phyloP scores from a whole-genome alignment of 257 asterid species.

The Ligustrum vulgare region DNA sequence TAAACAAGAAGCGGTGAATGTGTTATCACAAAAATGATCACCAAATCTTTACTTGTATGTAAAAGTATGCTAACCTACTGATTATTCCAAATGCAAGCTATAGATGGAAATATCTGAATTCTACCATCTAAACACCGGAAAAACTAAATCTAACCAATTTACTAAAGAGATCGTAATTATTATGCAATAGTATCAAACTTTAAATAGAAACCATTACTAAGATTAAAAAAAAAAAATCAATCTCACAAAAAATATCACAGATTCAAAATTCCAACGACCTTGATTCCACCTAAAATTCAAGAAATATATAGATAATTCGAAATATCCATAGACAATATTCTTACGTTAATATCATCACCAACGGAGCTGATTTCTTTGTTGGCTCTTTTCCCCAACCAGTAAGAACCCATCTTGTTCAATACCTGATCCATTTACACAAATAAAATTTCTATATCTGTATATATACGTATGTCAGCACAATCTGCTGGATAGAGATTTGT shows the following conservation, averaged over 20 bases:
- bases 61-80: background rate
- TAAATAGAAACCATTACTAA: background rate
- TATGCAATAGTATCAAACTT: background rate
- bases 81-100: background rate
- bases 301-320: background rate
- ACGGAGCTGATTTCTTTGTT: conserved; percentile 63
- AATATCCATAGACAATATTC: conserved; percentile 8
- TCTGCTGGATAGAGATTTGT: background rate
- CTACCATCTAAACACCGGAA: background rate
- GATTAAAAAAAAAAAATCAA: too few relatives aligned
- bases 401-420: conserved; percentile 74
- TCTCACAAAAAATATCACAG: too few relatives aligned
- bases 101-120: background rate
- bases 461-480: background rate
- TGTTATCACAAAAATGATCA: background rate
- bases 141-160: background rate
- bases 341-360: conserved; percentile 77
- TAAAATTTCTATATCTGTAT: background rate
- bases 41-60: background rate
- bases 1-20: background rate
- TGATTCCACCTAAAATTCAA: conserved; percentile 7
- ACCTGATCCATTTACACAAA: conserved; percentile 67
- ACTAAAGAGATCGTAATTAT: background rate
- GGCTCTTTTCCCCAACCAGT: conserved; percentile 79
- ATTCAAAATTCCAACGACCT: background rate